Evolutionary conservation across 169 alveolate species (phyloP).

Genomic region (Plasmodium inui): DNA sequence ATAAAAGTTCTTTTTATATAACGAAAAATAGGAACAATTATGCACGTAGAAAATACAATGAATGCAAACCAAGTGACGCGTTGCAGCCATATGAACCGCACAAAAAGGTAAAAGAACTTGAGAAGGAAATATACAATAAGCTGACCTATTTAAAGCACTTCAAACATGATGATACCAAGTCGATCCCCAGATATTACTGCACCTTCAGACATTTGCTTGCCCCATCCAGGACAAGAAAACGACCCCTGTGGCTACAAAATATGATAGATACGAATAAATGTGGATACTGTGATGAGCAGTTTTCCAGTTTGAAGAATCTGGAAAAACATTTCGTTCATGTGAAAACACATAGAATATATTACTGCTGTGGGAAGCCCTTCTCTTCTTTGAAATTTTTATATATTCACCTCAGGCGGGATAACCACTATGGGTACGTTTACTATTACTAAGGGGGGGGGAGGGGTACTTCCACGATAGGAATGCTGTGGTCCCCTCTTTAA

Average conservation of each 20-base stretch:
- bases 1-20: not conserved
- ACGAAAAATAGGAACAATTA: not conserved
- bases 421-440: slow-evolving; percentile 47
- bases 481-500: not conserved
- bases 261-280: slow-evolving; percentile 28
- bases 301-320: slow-evolving; percentile 14
- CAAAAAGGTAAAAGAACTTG: slow-evolving; percentile 3
- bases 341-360: slow-evolving; percentile 45
- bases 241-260: slow-evolving; percentile 18
- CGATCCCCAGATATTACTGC: slow-evolving; percentile 23
- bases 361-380: slow-evolving; percentile 48
- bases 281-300: slow-evolving; percentile 40
- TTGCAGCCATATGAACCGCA: not conserved
- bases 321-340: slow-evolving; percentile 31
- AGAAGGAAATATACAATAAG: slow-evolving; percentile 27
- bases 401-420: slow-evolving; percentile 22
- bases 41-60: not conserved
- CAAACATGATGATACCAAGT: slow-evolving; percentile 9
- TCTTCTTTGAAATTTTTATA: slow-evolving; percentile 16
- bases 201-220: slow-evolving; percentile 11
- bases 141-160: slow-evolving; percentile 35
- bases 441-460: slow-evolving; percentile 8
- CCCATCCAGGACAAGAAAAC: not conserved
- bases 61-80: not conserved
- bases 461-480: not conserved